These are phyloP conservation scores for Bombardia bombarda DNA, from an alignment of 495 filamentous ascomycete species.

Conservation along the genomic window DNA sequence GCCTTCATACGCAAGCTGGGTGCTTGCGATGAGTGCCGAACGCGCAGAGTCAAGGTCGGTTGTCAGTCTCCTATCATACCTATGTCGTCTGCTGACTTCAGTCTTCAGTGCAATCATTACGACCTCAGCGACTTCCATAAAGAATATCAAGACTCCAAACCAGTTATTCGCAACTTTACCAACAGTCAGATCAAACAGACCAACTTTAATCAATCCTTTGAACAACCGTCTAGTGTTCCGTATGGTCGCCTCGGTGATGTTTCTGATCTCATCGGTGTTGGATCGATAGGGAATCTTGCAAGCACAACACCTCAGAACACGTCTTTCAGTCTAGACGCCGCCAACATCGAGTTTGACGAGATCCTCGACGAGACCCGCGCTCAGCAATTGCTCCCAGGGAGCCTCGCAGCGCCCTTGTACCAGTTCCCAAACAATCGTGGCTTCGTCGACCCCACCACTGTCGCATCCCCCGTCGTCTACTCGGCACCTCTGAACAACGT, in stretches of 20 bases:
- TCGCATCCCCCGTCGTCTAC: neutral
- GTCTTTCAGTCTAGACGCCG: neutral
- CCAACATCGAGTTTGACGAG: neutral
- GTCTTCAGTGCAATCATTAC: constrained; percentile 7
- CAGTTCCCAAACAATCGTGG: neutral
- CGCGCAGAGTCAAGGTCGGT: constrained; percentile 15
- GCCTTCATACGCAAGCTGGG: constrained; percentile 20
- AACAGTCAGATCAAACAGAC: neutral
- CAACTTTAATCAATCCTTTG: too few relatives aligned
- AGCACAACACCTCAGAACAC: neutral
- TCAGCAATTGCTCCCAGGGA: neutral
- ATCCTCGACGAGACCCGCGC: neutral
- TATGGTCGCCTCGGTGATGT: too few relatives aligned
- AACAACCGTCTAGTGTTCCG: too few relatives aligned
- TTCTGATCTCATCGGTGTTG: constrained; percentile 8
- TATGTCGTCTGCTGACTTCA: neutral
- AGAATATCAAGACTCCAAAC: constrained; percentile 1
- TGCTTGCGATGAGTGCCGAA: constrained; percentile 17
- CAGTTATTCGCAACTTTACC: neutral
- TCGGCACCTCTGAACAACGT: neutral
- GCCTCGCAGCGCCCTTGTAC: neutral
- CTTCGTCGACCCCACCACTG: neutral
- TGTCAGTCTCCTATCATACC: neutral
- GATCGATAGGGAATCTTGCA: neutral
- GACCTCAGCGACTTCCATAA: constrained; percentile 1